Base-by-base conservation (phyloP, 768 basidiomycete genomes). In the Lactarius sp. region DNA sequence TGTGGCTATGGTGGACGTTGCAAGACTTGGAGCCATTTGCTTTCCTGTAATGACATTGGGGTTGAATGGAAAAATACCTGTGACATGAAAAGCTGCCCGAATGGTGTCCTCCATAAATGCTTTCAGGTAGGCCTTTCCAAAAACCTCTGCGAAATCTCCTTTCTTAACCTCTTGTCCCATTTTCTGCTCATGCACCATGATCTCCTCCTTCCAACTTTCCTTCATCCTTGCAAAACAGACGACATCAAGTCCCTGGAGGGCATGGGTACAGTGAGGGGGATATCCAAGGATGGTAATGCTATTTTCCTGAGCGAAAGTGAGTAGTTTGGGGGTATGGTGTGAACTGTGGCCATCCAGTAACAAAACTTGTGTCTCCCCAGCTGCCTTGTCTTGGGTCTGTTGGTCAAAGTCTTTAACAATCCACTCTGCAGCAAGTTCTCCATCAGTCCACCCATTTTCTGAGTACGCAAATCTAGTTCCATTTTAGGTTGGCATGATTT, bases 221-320 rank as follows among this genome's bases (percentile, higher is more conserved):
- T 80, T 81, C 74, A 80, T 73, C 57, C 56, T 70, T 33, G 71
- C 75, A 67, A 80, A 80, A 62, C 77, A 78, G 2, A 77, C 76
- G n/a, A 80, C 77, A 69, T 80, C 77, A 22, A 81, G 75, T 10
- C 78, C 77, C 66, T 81, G 78, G 6, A 78, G 69, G 0, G 72
- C 61, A 62, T 83, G 81, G 0, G 77, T 81, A 9, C 68, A 59
- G 64, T 82, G 80, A 22, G 80, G 66, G 13, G 77, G 80, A 69
- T 80, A 6, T 46, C 44, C 22, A 27, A 27, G 22, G 22, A 27
- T 27, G 22, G 2, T 27, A 27, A 27, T 27, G 22, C 22, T 27
- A 1, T 13, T 10, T 83, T 27, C 22, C 22, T 27, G 22, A 27
- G 22, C 22, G 2, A 27, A 27, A 27, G 22, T 27, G 22, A 27